Evolutionary conservation across 352 stramenopile species (phyloP).

Genomic region (Globisporangium rhizosaccharum): DNA sequence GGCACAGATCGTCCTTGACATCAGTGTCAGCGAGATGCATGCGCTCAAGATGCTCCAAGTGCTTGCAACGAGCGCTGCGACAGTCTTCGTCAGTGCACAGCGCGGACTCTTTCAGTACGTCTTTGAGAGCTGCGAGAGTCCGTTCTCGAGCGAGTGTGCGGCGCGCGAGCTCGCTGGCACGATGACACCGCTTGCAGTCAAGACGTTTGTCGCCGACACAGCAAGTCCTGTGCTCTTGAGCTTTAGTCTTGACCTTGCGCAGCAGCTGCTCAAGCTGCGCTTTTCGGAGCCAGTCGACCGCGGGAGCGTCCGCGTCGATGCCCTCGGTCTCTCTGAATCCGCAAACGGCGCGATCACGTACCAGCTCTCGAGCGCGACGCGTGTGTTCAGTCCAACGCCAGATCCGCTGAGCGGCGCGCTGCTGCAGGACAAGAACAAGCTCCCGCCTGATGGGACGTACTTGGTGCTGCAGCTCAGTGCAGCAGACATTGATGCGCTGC

Average conservation of each 20-base stretch:
- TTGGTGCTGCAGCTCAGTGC: slow-evolving; percentile 46
- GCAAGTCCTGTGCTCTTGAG: slow-evolving; percentile 36
- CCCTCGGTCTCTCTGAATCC: slow-evolving; percentile 41
- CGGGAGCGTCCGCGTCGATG: slow-evolving; percentile 23
- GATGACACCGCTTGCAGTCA: slow-evolving; percentile 21
- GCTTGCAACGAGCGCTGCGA: slow-evolving; percentile 22
- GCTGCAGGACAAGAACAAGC: slow-evolving; percentile 32
- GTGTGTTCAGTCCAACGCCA: slow-evolving; percentile 40
- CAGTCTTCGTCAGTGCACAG: slow-evolving; percentile 27
- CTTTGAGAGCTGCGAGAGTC: slow-evolving; percentile 35
- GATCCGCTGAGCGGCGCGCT: slow-evolving; percentile 43
- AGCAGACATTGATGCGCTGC: slow-evolving; percentile 32
- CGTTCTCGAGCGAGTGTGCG: slow-evolving; percentile 24
- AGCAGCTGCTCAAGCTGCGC: slow-evolving; percentile 49
- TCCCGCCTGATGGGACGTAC: slow-evolving; percentile 57
- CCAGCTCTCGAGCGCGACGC: slow-evolving; percentile 32
- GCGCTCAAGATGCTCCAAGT: slow-evolving; percentile 29
- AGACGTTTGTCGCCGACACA: slow-evolving; percentile 38
- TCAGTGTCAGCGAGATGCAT: slow-evolving; percentile 40
- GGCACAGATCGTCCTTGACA: slow-evolving; percentile 29
- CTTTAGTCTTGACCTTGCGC: slow-evolving; percentile 53
- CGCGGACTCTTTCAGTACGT: slow-evolving; percentile 43
- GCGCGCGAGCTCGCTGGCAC: slow-evolving; percentile 17
- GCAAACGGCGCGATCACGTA: slow-evolving; percentile 23
- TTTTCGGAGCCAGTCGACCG: slow-evolving; percentile 67